Base-by-base conservation (phyloP, 2,329 filamentous ascomycete species). In the Xylaria multiplex region DNA sequence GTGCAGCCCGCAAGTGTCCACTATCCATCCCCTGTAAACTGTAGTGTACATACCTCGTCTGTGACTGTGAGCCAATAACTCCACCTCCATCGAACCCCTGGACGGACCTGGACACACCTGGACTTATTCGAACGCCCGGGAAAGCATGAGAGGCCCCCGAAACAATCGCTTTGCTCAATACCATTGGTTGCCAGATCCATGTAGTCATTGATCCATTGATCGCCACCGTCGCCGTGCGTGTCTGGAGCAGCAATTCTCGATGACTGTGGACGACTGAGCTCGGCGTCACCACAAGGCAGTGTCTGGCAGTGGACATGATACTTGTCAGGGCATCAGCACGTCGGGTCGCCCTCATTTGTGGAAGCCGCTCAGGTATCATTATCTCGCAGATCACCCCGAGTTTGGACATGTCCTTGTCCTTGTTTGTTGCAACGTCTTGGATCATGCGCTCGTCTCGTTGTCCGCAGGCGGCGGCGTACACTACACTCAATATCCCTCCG, bases 191-290 rank as follows among this genome's bases (percentile, higher is more conserved):
- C 48, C 46, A 53, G 48, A 24, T 22, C 42, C 14, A 48, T 48
- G 54, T 32, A 49, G 46, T n/a, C 59, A 56, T 43, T 62, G 63
- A 58, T 62, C 59, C 59, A 56, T 43, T 62, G 63, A 58, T 62
- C 59, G 40, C 45, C 63, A 32, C 14, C 24, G 46, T 22, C 54
- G 54, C 40, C 13, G 48, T 37, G 49, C 27, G 5, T 54, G 49
- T 27, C 24, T 48, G 24, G 45, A 37, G 35, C 35, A 9, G 35
- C 11, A 2, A 9, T 8, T 37, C 35, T 37, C 6, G 32, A 35
- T 1, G 32, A 35, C 52, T 45, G 19, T 37, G 30, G 30, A 48
- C 30, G 50, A 57, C 52, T 30, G 57, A 52, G 48, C 59, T 59
- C 40, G 30, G 48, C 40, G 22, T 57, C 45, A 62, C 48, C 45